These are phyloP conservation scores for Penicillium sp. DNA, from an alignment of 2,329 filamentous ascomycete genomes.

Conservation along the genomic window DNA sequence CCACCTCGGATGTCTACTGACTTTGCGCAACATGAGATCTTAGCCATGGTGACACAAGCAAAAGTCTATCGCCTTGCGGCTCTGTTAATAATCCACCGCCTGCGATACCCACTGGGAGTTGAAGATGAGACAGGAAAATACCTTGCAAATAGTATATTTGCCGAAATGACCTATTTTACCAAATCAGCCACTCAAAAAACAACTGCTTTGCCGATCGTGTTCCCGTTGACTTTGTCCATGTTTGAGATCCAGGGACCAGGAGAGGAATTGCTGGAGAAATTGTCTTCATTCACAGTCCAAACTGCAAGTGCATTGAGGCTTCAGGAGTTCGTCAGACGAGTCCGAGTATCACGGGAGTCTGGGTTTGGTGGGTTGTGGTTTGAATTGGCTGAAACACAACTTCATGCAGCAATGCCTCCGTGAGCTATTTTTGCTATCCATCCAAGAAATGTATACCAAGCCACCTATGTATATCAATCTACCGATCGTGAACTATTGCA, in stretches of 20 bases:
- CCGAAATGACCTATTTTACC: slow-evolving; percentile 18
- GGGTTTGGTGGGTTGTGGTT: slow-evolving; percentile 21
- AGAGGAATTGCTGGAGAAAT: slow-evolving; percentile 18
- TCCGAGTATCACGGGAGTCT: slow-evolving; percentile 14
- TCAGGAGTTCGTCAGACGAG: slow-evolving; percentile 20
- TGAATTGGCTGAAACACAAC: slow-evolving; percentile 22
- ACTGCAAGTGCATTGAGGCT: slow-evolving; percentile 15
- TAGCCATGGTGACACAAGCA: slow-evolving; percentile 29
- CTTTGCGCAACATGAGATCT: slow-evolving; percentile 24
- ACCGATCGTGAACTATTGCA: no score
- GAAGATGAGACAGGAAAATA: slow-evolving; percentile 20
- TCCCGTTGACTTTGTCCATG: slow-evolving; percentile 24
- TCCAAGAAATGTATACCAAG: neutral
- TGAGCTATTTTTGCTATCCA: slow-evolving; percentile 2
- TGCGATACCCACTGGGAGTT: slow-evolving; percentile 29
- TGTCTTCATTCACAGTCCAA: slow-evolving; percentile 18
- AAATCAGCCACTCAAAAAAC: slow-evolving; percentile 9
- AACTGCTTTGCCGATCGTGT: slow-evolving; percentile 19
- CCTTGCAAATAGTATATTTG: slow-evolving; percentile 22
- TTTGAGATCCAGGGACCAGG: slow-evolving; percentile 21
- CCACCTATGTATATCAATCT: neutral
- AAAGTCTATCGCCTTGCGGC: slow-evolving; percentile 27
- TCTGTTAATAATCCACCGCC: slow-evolving; percentile 29
- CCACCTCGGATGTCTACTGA: slow-evolving; percentile 13
- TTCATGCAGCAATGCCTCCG: slow-evolving; percentile 21